phyloP scores from a whole-genome alignment of 306 rosid species.

The Castanospermum australe region DNA sequence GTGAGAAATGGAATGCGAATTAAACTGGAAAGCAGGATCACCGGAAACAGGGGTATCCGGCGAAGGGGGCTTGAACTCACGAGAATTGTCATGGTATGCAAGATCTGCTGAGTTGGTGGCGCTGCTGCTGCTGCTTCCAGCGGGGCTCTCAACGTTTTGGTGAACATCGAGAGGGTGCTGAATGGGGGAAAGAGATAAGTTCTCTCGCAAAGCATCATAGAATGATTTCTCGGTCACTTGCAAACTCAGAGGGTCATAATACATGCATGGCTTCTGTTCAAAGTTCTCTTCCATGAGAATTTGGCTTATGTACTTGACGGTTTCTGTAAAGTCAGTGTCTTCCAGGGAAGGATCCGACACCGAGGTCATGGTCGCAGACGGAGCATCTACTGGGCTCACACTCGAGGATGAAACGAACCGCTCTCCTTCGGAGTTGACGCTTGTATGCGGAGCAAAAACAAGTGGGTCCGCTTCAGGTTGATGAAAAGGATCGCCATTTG shows the following conservation, averaged over 20 bases:
- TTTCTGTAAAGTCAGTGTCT: constrained; percentile 48
- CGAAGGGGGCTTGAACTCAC: constrained; percentile 36
- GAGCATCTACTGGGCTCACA: neutral
- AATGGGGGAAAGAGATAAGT: constrained; percentile 37
- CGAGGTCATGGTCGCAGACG: neutral
- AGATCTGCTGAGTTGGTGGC: neutral
- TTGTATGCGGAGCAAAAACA: neutral
- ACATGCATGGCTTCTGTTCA: constrained; percentile 51
- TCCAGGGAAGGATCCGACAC: constrained; percentile 25
- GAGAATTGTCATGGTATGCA: constrained; percentile 24
- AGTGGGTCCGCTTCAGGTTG: neutral
- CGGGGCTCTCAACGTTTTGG: constrained; percentile 11
- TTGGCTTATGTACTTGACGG: constrained; percentile 35
- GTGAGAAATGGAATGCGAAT: constrained; percentile 27
- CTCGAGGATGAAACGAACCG: neutral
- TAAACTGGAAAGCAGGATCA: constrained; percentile 34
- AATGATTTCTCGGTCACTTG: constrained; percentile 64
- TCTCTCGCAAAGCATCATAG: constrained; percentile 48
- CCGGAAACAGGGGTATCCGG: constrained; percentile 30
- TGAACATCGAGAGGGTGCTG: constrained; percentile 40
- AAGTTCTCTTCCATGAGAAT: constrained; percentile 78
- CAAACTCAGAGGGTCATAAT: constrained; percentile 52
- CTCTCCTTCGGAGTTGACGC: neutral
- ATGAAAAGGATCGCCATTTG: neutral
- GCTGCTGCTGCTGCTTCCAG: constrained; percentile 2